A percentile compares a stretch with the other conserved stretches of the same genome.
Evolutionary conservation across 2,329 filamentous ascomycete species (phyloP).

Genomic region (Lachnellula cervina): DNA sequence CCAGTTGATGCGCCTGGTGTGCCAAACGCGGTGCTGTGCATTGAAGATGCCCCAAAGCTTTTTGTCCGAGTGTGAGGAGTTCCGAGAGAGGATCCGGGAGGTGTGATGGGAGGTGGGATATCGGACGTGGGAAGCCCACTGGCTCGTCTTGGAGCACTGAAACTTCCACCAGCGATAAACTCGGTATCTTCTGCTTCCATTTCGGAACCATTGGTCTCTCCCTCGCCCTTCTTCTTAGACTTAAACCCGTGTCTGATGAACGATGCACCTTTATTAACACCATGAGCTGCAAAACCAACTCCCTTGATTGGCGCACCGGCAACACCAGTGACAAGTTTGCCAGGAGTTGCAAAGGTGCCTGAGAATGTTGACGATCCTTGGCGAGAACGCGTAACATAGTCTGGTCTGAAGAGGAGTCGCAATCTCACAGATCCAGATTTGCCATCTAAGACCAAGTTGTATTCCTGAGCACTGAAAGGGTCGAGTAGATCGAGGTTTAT

Average conservation of each 20-base stretch:
- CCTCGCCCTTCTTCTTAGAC: constrained; percentile 59
- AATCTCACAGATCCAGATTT: constrained; percentile 82
- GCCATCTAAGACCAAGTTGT: constrained; percentile 72
- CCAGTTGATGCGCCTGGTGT: constrained; percentile 56
- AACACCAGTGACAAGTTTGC: constrained; percentile 77
- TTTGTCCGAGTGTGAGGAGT: constrained; percentile 41
- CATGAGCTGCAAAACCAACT: constrained; percentile 61
- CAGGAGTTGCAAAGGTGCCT: constrained; percentile 80
- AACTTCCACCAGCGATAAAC: constrained; percentile 29
- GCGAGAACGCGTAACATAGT: constrained; percentile 80
- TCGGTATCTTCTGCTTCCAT: constrained; percentile 39
- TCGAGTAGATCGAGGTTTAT: constrained; percentile 78
- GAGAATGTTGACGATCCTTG: constrained; percentile 92
- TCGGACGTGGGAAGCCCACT: constrained; percentile 15
- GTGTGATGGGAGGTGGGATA: constrained; percentile 20
- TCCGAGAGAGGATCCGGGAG: constrained; percentile 22
- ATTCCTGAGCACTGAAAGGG: constrained; percentile 76
- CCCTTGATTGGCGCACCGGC: constrained; percentile 92
- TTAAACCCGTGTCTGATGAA: constrained; percentile 85
- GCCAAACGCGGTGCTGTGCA: constrained; percentile 57
- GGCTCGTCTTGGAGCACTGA: constrained; percentile 16
- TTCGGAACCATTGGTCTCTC: constrained; percentile 34
- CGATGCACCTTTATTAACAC: constrained; percentile 79
- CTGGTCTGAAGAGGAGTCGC: constrained; percentile 85
- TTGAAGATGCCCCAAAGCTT: constrained; percentile 61